These are phyloP conservation scores for Botryotinia convoluta DNA, from an alignment of 2,329 filamentous ascomycete genomes.

Conservation along the genomic window DNA sequence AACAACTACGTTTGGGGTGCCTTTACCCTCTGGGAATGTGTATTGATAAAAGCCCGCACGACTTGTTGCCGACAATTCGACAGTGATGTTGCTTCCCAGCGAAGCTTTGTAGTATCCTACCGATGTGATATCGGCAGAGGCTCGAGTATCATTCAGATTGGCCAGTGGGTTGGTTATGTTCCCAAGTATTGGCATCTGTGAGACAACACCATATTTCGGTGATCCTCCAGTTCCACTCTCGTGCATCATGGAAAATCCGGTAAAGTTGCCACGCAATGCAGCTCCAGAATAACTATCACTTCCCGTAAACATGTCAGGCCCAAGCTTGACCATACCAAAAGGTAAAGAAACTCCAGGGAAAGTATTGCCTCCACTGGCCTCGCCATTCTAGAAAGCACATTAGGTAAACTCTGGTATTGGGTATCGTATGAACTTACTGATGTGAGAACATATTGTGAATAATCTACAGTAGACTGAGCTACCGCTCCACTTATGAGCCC, in stretches of 20 bases:
- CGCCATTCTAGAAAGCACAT: conserved; percentile 10
- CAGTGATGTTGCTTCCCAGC: conserved; percentile 53
- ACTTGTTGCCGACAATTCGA: conserved; percentile 55
- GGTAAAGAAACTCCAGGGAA: conserved; percentile 25
- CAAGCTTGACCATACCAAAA: conserved; percentile 26
- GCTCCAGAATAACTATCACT: conserved; percentile 52
- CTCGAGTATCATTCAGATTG: conserved; percentile 54
- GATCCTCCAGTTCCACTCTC: conserved; percentile 66
- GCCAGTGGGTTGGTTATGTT: conserved; percentile 51
- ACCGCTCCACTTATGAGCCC: conserved; percentile 2
- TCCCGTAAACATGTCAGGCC: conserved; percentile 41
- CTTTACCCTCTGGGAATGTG: conserved; percentile 47
- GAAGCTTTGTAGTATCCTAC: conserved; percentile 61
- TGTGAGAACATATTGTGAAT: conserved; percentile 21
- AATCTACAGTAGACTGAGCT: conserved; percentile 9
- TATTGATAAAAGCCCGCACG: conserved; percentile 61
- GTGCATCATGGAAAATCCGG: conserved; percentile 62
- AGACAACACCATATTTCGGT: conserved; percentile 65
- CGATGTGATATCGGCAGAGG: conserved; percentile 47
- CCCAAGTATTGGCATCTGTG: conserved; percentile 55
- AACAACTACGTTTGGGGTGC: conserved; percentile 47
- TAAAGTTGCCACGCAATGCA: conserved; percentile 49
- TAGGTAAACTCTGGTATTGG: neutral
- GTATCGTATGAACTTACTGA: conserved; percentile 3
- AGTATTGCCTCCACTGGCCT: conserved; percentile 20